Evolutionary conservation across 495 filamentous ascomycete genomes (phyloP), one percentile per base, ranked within the genome.

Genomic region (Penicillium odoratum): DNA sequence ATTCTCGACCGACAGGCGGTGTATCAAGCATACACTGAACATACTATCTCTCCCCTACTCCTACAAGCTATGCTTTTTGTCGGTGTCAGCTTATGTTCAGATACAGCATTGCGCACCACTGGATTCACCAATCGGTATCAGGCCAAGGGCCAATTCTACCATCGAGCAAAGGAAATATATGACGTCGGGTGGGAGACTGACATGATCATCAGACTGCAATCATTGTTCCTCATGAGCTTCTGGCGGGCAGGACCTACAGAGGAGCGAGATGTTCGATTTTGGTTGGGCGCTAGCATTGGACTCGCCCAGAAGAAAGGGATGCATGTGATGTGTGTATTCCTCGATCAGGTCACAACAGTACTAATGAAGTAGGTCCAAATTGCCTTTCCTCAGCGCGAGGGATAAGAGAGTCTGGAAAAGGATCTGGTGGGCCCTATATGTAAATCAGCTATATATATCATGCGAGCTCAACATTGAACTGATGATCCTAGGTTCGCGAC

Each of bases 401-500:
- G 70, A 74, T 21, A 64, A 69, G 43, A 73, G 62, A 51, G 38
- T 80, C 4, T 70, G 76, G 62, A 79, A 78, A 53, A 52, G 76
- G 21, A 78, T 81, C 9, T 81, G 77, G 75, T 81, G 78, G 78
- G 73, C 75, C 57, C 52, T 78, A 47, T 80, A 79, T 63, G 76
- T 78, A 58, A 45, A 66, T 59, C 5, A n/a, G 4, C 10, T 5
- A 18, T 7, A 30, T 18, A 10, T 11, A 36, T 25, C 11, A 25
- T 43, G 15, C 26, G 15, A 18, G 10, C 31, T 51, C 33, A 33
- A 28, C n/a, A n/a, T n/a, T n/a, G n/a, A n/a, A n/a, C 36, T 11
- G n/a, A 18, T 28, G 21, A 21, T 9, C 0, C 30, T 49, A 76
- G 72, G 68, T 74, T 8, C 69, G 74, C 18, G 74, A 77, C 33